Percentiles rank a stretch among this genome's conserved stretches.
Evolutionary conservation across 352 stramenopile species (phyloP).

Genomic region (Pythium vanterpoolii): DNA sequence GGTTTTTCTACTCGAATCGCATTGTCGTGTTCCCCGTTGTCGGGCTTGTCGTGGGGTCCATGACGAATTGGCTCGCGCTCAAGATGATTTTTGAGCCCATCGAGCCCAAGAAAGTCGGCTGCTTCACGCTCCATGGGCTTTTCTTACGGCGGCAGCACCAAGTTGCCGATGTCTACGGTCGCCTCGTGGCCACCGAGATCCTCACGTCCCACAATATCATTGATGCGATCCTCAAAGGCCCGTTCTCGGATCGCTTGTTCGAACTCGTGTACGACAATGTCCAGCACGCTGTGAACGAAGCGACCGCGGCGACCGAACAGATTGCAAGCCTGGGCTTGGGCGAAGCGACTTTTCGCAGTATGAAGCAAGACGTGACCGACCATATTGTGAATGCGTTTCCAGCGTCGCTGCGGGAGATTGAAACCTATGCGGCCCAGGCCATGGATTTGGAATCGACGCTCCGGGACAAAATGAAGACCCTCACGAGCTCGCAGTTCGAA

Average conservation of each 20-base stretch:
- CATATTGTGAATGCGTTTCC: constrained; percentile 88
- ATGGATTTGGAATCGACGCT: constrained; percentile 93
- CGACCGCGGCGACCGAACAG: constrained; percentile 68
- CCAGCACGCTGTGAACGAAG: constrained; percentile 75
- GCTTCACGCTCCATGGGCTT: constrained; percentile 91
- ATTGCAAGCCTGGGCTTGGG: constrained; percentile 84
- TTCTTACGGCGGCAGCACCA: constrained; percentile 93
- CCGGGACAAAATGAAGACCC: constrained; percentile 89
- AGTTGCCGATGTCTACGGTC: constrained; percentile 85
- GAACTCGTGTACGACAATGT: constrained; percentile 88
- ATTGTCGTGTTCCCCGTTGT: constrained; percentile 88
- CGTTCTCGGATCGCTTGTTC: constrained; percentile 79
- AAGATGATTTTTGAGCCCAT: constrained; percentile 93
- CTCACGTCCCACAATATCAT: constrained; percentile 88
- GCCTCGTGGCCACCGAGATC: constrained; percentile 81
- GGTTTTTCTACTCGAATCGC: constrained; percentile 81
- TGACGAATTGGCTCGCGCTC: constrained; percentile 95
- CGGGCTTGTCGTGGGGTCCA: constrained; percentile 92
- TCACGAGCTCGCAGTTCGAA: constrained; percentile 91
- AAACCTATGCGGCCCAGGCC: constrained; percentile 90
- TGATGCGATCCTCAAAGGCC: constrained; percentile 85
- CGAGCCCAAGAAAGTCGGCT: constrained; percentile 68
- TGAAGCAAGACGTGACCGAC: constrained; percentile 87
- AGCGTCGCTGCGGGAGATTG: constrained; percentile 87
- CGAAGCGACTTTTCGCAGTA: constrained; percentile 75